Percentiles rank a stretch among this genome's conserved stretches.
Conservation (phyloP, 495 filamentous ascomycete species). For the Aspergillus taichungensis region DNA sequence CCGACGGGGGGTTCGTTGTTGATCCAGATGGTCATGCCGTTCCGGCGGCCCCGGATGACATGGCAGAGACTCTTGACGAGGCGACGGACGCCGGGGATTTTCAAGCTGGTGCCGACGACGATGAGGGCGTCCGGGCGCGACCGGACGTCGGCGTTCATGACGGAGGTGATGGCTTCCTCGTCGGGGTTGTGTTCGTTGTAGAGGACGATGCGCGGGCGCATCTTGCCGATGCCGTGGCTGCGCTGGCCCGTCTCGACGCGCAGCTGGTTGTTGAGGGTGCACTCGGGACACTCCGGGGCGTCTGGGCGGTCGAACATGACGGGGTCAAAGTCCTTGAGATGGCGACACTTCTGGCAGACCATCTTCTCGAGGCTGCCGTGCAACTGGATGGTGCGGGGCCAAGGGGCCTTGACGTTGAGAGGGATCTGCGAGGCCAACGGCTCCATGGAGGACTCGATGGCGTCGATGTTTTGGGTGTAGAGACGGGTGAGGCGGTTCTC, state of each 20-base stretch:
- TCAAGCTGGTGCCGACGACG: constrained; percentile 90
- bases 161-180: constrained; percentile 87
- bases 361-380: constrained; percentile 92
- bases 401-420: constrained; percentile 66
- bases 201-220: constrained; percentile 87
- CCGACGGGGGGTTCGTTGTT: constrained; percentile 78
- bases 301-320: constrained; percentile 73
- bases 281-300: constrained; percentile 72
- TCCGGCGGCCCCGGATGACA: constrained; percentile 64
- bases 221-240: constrained; percentile 84
- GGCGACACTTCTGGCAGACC: constrained; percentile 87
- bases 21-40: constrained; percentile 92
- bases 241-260: constrained; percentile 77
- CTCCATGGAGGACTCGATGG: constrained; percentile 76
- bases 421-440: constrained; percentile 74
- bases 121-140: constrained; percentile 82
- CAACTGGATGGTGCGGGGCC: constrained; percentile 88
- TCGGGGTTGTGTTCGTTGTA: constrained; percentile 98
- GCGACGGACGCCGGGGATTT: constrained; percentile 83
- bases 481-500: constrained; percentile 85
- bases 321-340: constrained; percentile 67
- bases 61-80: constrained; percentile 87
- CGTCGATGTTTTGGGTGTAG: constrained; percentile 95
- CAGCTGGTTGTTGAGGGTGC: constrained; percentile 63
- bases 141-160: constrained; percentile 74